These are phyloP conservation scores for Neurospora tetrasperma DNA, from an alignment of 495 filamentous ascomycete genomes.

Conservation along the genomic window DNA sequence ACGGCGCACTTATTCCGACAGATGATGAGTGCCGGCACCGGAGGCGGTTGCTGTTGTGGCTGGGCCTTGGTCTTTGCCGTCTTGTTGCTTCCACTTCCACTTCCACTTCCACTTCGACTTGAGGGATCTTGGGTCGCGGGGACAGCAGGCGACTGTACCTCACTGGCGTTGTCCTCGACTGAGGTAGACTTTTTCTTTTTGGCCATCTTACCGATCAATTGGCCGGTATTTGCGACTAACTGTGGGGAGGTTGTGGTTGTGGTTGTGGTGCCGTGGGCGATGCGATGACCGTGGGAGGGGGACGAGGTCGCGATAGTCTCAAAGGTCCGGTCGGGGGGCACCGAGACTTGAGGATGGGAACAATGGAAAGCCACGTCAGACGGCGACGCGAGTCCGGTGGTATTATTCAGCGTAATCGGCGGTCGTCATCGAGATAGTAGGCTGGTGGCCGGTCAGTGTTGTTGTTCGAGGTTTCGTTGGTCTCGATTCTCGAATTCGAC, in stretches of 20 bases:
- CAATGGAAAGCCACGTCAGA: background rate
- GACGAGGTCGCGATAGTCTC: background rate
- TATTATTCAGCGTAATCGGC: background rate
- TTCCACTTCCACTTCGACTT: background rate
- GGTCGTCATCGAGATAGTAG: background rate
- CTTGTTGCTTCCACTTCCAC: conserved; percentile 3
- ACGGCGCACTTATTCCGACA: conserved; percentile 12
- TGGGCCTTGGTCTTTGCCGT: conserved; percentile 6
- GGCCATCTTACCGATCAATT: conserved; percentile 4
- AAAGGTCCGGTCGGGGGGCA: background rate
- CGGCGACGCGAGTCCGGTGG: background rate
- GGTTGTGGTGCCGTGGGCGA: background rate
- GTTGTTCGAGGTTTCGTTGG: background rate
- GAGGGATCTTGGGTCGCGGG: background rate
- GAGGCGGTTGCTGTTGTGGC: background rate
- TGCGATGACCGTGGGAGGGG: background rate
- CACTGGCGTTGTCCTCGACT: conserved; percentile 3
- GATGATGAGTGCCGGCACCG: conserved; percentile 10
- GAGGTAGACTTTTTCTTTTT: conserved; percentile 8
- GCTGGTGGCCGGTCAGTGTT: background rate
- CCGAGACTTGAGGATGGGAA: background rate
- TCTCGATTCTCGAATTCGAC: background rate
- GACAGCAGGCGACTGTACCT: background rate
- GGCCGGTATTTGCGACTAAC: background rate
- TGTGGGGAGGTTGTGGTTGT: background rate